A percentile compares a stretch with the other conserved stretches of the same genome.
phyloP scores from a whole-genome alignment of 2,329 filamentous ascomycete species.

The Mycosphaerella sp. region DNA sequence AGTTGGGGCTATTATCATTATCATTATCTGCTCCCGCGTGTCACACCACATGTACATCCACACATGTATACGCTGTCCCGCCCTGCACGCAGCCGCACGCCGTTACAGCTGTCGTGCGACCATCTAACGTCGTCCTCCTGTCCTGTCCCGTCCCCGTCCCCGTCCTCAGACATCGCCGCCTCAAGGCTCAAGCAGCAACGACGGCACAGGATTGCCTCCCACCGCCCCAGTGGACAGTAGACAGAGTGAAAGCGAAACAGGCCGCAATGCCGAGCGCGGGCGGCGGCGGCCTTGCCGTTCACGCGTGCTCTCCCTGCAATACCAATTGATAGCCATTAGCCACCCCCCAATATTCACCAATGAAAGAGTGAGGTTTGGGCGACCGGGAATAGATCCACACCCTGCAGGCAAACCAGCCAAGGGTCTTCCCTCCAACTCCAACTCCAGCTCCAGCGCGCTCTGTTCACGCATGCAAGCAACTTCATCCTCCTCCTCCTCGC shows the following conservation, averaged over 20 bases:
- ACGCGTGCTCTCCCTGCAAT: background rate
- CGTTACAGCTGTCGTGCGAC: slow-evolving; percentile 3
- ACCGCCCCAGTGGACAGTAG: background rate
- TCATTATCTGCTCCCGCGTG: background rate
- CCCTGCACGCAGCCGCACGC: background rate
- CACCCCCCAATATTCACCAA: background rate
- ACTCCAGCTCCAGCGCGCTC: background rate
- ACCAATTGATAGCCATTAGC: no score
- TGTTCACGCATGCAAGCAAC: background rate
- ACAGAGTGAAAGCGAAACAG: background rate
- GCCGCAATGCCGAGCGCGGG: background rate
- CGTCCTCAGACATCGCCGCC: background rate
- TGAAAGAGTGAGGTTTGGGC: background rate
- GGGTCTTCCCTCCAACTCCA: background rate
- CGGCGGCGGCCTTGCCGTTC: background rate
- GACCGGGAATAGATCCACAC: background rate
- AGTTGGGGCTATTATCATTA: background rate
- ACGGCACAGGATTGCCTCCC: background rate
- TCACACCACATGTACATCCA: no score
- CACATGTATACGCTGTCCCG: background rate
- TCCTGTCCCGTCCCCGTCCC: background rate
- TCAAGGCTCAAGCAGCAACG: background rate
- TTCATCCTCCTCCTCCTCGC: no score
- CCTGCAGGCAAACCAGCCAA: background rate
- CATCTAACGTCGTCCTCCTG: background rate